Base-by-base conservation (phyloP, 441 rosid genomes). In the Corymbia calophylla region DNA sequence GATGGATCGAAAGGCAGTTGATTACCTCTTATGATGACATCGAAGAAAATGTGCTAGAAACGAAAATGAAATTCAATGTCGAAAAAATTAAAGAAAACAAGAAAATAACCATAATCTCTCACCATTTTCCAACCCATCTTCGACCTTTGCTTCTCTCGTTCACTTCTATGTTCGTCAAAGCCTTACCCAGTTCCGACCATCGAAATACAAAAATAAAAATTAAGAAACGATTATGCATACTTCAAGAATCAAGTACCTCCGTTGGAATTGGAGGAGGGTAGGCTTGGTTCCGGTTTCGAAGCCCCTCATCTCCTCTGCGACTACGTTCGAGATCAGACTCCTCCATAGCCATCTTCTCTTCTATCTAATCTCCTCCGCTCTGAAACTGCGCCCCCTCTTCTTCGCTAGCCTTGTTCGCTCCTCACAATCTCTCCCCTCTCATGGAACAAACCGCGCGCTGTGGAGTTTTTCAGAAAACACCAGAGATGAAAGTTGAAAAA, bases 251-350 rank as follows among this genome's bases (percentile, higher is more conserved):
- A 31, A 66, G 77, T 32, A 96, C 99, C 97, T 95, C 95, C 88
- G 94, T 96, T 32, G 99, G 99, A 90, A 96, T 92, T 3, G 98
- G 99, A 90, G 96, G 96, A 73, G 95, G 77, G 91, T 93, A 94
- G 89, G 95, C 99, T 87, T 95, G 97, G 60, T 96, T 97, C 64
- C 95, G 97, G 39, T 94, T 95, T 44, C 94, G 95, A 8, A 91
- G 92, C 53, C 91, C 96, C 91, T 94, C 95, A 77, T 94, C 96
- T 35, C 94, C 94, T 89, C 94, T 93, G 19, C 92, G 92, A 53
- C n/a, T n/a, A n/a, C 94, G 94, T 56, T 95, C 97, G 87, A 97
- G 95, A 89, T 95, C 95, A 84, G 60, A 91, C 86, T 94, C 97
- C 88, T 93, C 94, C 97, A 95, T 96, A 87, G 91, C 86, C 27